Base-by-base conservation (phyloP, 805 yeast species). In the Gaillardinia entomophila region DNA sequence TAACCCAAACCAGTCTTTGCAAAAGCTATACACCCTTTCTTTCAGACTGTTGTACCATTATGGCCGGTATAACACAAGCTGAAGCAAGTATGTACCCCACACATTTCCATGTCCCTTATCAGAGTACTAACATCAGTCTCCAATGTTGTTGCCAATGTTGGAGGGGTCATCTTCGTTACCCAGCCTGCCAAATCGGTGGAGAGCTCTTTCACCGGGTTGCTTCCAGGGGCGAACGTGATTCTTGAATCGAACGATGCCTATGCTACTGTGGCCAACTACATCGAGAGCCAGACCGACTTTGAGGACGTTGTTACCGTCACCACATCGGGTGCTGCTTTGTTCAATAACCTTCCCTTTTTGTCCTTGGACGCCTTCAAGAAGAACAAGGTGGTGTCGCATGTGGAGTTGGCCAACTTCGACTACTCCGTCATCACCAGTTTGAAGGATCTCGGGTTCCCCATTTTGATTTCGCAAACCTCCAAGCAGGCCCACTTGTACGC, bases 351-450 rank as follows among this genome's bases (percentile, higher is more conserved):
- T 33, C 87, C 94, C 12, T 68, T 68, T 33, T 63, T 87, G 29
- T 60, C 69, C 1, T 45, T 48, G n/a, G 23, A 48, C 11, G 38
- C 44, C 16, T 62, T 77, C 45, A 53, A 56, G 37, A 45, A 55
- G 18, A 40, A 51, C 13, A 61, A 75, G 1, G 67, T 74, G 17
- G 79, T 82, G n/a, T 56, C 82, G 33, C 83, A 79, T 48, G 77
- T 78, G 24, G 73, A 75, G 37, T 53, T 82, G 31, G 39, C 66
- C n/a, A 55, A 67, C 33, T 68, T 70, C 40, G 96, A 88, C 53
- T 85, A 68, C 57, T 76, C 83, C 17, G 62, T 74, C 12, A 72
- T 86, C 17, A 66, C 90, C n/a, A 72, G 86, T 6, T 65, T 83
- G 44, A 78, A 89, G 51, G 90, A 85, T 53, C 63, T 82, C 26